Evolutionary conservation across 164 flowering plant genomes (phyloP), one percentile per base, ranked within the genome.

Genomic region (Buxus sempervirens): DNA sequence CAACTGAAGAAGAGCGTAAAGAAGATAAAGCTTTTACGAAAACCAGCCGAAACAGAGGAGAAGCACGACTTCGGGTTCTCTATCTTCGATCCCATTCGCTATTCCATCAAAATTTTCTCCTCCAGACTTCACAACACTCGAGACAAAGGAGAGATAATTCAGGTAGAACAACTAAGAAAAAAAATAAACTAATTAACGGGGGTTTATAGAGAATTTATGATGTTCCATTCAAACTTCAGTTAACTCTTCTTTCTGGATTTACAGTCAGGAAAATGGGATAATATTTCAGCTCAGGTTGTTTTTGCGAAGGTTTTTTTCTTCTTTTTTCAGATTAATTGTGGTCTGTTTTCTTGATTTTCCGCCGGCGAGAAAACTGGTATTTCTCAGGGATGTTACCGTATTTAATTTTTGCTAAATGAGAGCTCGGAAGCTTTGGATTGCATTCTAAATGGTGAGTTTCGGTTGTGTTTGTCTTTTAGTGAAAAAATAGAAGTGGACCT

Each of bases 1-100:
- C 90, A 82, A 27, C 83, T 95, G 54, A 95, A 95, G 81, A 95
- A 95, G 63, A 83, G 83, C 51, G 77, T 95, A 18, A 95, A 90
- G 80, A 88, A 84, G 76, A 83, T 95, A 61, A 92, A 88, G 62
- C 75, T 88, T 21, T 75, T 85, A 0, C 72, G 71, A 68, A 79
- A 66, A 55, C 68, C 82, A 0, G 75, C 74, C 15, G 77, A 70
- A 21, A 32, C 69, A n/a, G 71, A 62, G 2, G 59, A 65, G 16
- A 41, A 69, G 45, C 62, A 10, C n/a, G 73, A 78, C 26, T 80
- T 76, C 38, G 87, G 88, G 0, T 65, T 67, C 62, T 89, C 97
- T 59, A 74, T 88, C 49, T 77, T 88, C 73, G 87, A 87, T 56
- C 84, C 87, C n/a, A 25, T 85, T 70, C 84, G 90, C 18, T 70